Percentiles rank a stretch among this genome's conserved stretches.
phyloP scores from a whole-genome alignment of 2,329 filamentous ascomycete species.

The Diaporthe sp. region DNA sequence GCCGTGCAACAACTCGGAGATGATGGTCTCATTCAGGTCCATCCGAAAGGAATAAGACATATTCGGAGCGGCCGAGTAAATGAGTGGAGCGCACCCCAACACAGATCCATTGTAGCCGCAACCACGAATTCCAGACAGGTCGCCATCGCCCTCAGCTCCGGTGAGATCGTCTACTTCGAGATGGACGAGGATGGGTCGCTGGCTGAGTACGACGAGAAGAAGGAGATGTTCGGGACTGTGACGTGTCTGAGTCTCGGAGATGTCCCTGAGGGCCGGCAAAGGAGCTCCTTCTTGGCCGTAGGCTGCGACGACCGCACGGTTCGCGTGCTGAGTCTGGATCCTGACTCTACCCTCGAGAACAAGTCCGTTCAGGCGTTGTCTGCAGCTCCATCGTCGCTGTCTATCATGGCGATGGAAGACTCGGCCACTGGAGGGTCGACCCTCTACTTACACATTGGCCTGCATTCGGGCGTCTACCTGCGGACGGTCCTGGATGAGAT shows the following conservation, averaged over 20 bases:
- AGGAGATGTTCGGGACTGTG: constrained; percentile 94
- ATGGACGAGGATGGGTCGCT: constrained; percentile 92
- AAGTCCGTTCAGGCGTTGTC: constrained; percentile 95
- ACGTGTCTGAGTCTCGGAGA: constrained; percentile 94
- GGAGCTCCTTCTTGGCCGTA: constrained; percentile 94
- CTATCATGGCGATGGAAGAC: constrained; percentile 96
- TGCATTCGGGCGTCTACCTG: constrained; percentile 95
- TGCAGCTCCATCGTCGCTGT: constrained; percentile 86
- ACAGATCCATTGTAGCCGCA: constrained; percentile 94
- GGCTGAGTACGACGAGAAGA: constrained; percentile 94
- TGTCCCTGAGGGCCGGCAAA: constrained; percentile 87
- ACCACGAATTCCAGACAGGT: constrained; percentile 95
- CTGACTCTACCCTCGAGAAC: constrained; percentile 89
- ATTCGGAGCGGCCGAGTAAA: constrained; percentile 84
- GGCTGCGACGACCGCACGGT: constrained; percentile 98
- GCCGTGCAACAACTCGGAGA: constrained; percentile 95
- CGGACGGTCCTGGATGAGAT: constrained; percentile 95
- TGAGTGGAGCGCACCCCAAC: constrained; percentile 93
- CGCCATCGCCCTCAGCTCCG: constrained; percentile 91
- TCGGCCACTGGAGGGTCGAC: constrained; percentile 89
- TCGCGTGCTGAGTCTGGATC: constrained; percentile 88
- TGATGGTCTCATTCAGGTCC: constrained; percentile 91
- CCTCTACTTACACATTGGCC: constrained; percentile 93
- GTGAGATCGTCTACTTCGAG: constrained; percentile 98
- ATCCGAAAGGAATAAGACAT: constrained; percentile 95